Base-by-base conservation (phyloP, 1,284 basidiomycete species). In the Trichosporon coremiiforme region DNA sequence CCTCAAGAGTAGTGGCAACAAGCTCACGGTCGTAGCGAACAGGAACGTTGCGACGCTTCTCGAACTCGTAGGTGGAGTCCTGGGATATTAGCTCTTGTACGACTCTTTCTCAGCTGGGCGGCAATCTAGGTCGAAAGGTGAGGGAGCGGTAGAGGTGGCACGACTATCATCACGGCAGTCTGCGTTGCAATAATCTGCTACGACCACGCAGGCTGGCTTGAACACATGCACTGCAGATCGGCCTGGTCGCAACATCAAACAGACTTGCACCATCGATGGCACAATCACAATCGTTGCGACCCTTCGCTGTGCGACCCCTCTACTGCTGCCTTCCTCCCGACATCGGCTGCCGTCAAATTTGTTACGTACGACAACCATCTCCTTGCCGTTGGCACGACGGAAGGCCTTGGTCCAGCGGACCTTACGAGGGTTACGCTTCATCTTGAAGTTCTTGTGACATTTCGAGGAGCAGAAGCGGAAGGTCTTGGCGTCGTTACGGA, bases 351-450 rank as follows among this genome's bases (percentile, higher is more conserved):
- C 17, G 15, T n/a, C 57, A 17, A 62, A n/a, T n/a, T n/a, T 17
- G 25, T 33, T 25, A 84, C 92, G 83, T 79, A 95, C 94, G 79
- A 99, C 92, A 13, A 93, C 96, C 97, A 99, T 99, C 86, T 99
- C 97, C 86, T 99, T 99, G 74, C 97, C 97, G 70, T 95, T 93
- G 29, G 97, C 94, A 84, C 96, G 98, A 77, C 97, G 89, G 89
- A 99, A 99, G 17, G 97, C 97, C 85, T 99, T 99, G 68, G 97
- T 99, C 97, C 97, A 99, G 78, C 94, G 89, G 66, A 99, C 95
- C 86, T 99, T 99, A 75, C 97, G 90, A 64, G 97, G 97, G 85
- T 99, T 99, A 66, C 97, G 91, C 87, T 99, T 99, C 96, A 99
- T 98, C 85, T 98, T 98, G 89, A 98, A 98, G 85, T 97, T 98